These are phyloP conservation scores for Aspergillus tubingensis DNA, from an alignment of 2,329 filamentous ascomycete genomes.

Conservation along the genomic window DNA sequence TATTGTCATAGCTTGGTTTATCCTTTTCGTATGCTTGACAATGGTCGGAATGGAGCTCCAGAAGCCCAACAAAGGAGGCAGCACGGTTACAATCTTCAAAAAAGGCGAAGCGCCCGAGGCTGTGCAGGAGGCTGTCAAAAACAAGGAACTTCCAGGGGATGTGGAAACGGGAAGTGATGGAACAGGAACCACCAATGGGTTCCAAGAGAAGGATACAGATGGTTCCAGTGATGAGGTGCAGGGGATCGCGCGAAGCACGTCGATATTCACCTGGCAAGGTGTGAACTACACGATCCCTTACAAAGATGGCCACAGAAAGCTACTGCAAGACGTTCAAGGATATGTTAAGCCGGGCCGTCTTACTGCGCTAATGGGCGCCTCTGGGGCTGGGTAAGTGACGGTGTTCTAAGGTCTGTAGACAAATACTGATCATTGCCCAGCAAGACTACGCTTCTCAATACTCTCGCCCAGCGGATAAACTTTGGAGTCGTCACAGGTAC, in stretches of 20 bases:
- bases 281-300: slow-evolving; percentile 69
- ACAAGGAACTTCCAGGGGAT: slow-evolving; percentile 43
- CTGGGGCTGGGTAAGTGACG: slow-evolving; percentile 53
- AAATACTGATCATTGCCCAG: slow-evolving; percentile 26
- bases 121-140: slow-evolving; percentile 59
- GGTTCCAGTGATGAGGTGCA: slow-evolving; percentile 39
- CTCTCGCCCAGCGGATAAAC: slow-evolving; percentile 48
- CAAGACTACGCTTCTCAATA: slow-evolving; percentile 53
- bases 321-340: slow-evolving; percentile 65
- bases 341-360: slow-evolving; percentile 76
- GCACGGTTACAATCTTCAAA: slow-evolving; percentile 75
- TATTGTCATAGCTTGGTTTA: slow-evolving; percentile 74
- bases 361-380: slow-evolving; percentile 79
- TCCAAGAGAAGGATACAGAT: slow-evolving; percentile 20
- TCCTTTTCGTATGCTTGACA: slow-evolving; percentile 74
- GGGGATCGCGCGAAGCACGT: slow-evolving; percentile 64
- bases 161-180: slow-evolving; percentile 53
- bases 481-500: slow-evolving; percentile 48
- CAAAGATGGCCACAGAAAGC: slow-evolving; percentile 45
- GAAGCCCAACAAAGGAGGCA: slow-evolving; percentile 78
- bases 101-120: slow-evolving; percentile 63
- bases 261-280: slow-evolving; percentile 81
- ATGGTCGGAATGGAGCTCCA: slow-evolving; percentile 77
- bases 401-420: not conserved
- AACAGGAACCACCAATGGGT: slow-evolving; percentile 16